These are phyloP conservation scores for Kazachstania bromeliacearum DNA, from an alignment of 805 yeast genomes.

Conservation along the genomic window DNA sequence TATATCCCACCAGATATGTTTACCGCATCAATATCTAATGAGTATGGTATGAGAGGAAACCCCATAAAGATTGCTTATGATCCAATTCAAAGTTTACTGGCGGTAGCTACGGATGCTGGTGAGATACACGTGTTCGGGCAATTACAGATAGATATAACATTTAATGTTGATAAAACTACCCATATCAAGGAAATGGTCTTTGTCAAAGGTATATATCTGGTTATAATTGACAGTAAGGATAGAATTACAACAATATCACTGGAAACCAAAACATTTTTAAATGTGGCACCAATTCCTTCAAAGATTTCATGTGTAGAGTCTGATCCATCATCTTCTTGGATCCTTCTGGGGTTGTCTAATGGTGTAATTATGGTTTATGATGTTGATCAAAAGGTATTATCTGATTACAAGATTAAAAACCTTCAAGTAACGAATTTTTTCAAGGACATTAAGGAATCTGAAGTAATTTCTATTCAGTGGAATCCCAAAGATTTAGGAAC, in stretches of 20 bases:
- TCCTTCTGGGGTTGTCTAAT: slow-evolving; percentile 66
- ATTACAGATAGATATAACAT: slow-evolving; percentile 61
- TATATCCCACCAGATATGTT: background rate
- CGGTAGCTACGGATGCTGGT: slow-evolving; percentile 64
- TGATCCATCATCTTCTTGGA: slow-evolving; percentile 86
- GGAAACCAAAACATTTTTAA: slow-evolving; percentile 47
- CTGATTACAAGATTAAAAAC: slow-evolving; percentile 60
- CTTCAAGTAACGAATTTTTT: slow-evolving; percentile 44
- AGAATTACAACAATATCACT: slow-evolving; percentile 63
- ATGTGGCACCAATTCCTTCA: slow-evolving; percentile 36
- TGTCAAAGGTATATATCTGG: slow-evolving; percentile 72
- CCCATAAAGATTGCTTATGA: slow-evolving; percentile 68
- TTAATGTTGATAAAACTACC: slow-evolving; percentile 42
- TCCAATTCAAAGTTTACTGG: slow-evolving; percentile 46
- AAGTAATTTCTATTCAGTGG: slow-evolving; percentile 60
- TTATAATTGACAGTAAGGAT: slow-evolving; percentile 54
- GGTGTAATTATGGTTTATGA: slow-evolving; percentile 70
- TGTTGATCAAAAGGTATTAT: slow-evolving; percentile 64
- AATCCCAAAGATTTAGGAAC: slow-evolving; percentile 87
- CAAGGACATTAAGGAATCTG: slow-evolving; percentile 43
- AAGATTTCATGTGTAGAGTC: slow-evolving; percentile 55
- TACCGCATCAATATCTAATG: background rate
- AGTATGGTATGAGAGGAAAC: slow-evolving; percentile 51
- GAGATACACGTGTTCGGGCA: slow-evolving; percentile 77
- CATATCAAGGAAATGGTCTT: slow-evolving; percentile 51